A percentile compares a stretch with the other conserved stretches of the same genome.
Evolutionary conservation across 164 flowering plant species (phyloP).

Genomic region (grape (Vitis vinifera)): ASM3070453v1 NC_081812.1:14632501-14633000

Average conservation of each 20-base stretch:
- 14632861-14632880: conserved; percentile 25
- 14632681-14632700: conserved; percentile 23
- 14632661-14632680: conserved; percentile 17
- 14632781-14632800: conserved; percentile 41
- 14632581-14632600: conserved; percentile 21
- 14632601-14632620: background rate
- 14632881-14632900: conserved; percentile 27
- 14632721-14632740: conserved; percentile 37
- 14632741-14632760: conserved; percentile 43
- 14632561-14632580: conserved; percentile 34
- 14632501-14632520: conserved; percentile 23
- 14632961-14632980: conserved; percentile 14
- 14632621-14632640: conserved; percentile 1
- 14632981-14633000: conserved; percentile 19
- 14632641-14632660: conserved; percentile 11
- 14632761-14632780: conserved; percentile 42
- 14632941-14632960: conserved; percentile 30
- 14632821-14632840: conserved; percentile 21
- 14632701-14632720: conserved; percentile 27
- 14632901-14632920: conserved; percentile 38
- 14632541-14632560: conserved; percentile 24
- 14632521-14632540: conserved; percentile 37
- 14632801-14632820: conserved; percentile 33
- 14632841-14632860: conserved; percentile 31
- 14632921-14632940: conserved; percentile 23